Base-by-base conservation (phyloP, 1,284 basidiomycete species). In the Gymnopus androsaceus region DNA sequence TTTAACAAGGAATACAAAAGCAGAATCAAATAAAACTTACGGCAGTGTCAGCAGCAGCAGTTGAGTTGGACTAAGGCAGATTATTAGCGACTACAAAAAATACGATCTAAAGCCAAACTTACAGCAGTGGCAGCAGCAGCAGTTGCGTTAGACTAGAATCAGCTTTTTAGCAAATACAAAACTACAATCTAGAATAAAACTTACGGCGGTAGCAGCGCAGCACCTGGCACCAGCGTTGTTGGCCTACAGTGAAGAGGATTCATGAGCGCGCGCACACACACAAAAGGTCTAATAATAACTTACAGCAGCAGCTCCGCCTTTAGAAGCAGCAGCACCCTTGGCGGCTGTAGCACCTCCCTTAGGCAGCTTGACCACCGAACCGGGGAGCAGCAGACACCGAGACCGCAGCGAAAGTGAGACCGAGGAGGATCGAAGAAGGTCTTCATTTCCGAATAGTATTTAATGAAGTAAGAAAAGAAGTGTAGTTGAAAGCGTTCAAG, bases 381-480 rank as follows among this genome's bases (percentile, higher is more conserved):
- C 36, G 23, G 30, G 56, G 56, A 40, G 63, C 66, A 59, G 71
- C 71, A 53, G 63, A 63, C 21, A 61, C 68, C 42, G 68, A 66
- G 37, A 69, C 59, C 28, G 66, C 67, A 30, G 36, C 50, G 49
- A 71, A 56, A 17, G 67, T 63, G 51, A 71, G 64, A 59, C 64
- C 64, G 49, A 68, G 59, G 54, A 69, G 52, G 51, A 70, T 46
- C 21, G 64, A 59, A 51, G 66, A 63, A n/a, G 57, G 63, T 63
- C 68, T 69, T 71, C 71, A 71, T 72, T 67, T 60, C 60, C 55
- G 58, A 54, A 62, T 54, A 46, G 60, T 40, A 30, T 50, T 55
- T 53, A 49, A 55, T 30, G 31, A 59, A 60, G 59, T 61, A 58
- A 59, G 56, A 56, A 56, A 59, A 50, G 59, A 62, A 63, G 58